phyloP scores from a whole-genome alignment of 1,284 basidiomycete species.

The Ganoderma lingzhi region DNA sequence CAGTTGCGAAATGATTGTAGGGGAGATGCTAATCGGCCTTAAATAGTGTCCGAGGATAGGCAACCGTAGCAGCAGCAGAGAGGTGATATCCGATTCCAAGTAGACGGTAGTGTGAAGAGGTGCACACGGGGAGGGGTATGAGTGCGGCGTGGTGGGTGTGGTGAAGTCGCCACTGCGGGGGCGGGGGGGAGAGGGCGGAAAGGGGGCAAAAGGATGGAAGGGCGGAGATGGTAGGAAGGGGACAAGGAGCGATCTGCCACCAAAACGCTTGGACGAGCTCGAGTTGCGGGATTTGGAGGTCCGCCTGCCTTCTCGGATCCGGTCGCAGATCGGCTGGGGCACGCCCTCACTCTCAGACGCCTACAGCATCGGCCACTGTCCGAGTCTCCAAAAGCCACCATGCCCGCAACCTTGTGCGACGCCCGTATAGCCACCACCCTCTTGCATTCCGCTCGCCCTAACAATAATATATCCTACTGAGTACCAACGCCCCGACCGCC shows the following conservation, averaged over 20 bases:
- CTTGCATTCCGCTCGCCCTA: conserved; percentile 9
- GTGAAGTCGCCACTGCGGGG: neutral
- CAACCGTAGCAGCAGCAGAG: conserved; percentile 15
- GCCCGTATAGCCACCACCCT: conserved; percentile 19
- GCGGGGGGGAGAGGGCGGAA: conserved; percentile 7
- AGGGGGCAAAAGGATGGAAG: conserved; percentile 13
- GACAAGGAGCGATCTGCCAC: conserved; percentile 33
- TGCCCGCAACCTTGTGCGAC: conserved; percentile 2
- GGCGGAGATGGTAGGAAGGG: conserved; percentile 24
- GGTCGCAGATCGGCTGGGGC: conserved; percentile 30
- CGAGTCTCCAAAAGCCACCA: neutral
- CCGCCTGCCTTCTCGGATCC: conserved; percentile 27
- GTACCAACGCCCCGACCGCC: conserved; percentile 8
- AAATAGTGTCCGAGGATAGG: conserved; percentile 1
- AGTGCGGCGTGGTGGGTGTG: neutral
- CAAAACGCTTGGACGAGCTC: conserved; percentile 25
- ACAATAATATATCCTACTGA: neutral
- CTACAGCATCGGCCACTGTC: neutral
- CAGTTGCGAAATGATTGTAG: conserved; percentile 12
- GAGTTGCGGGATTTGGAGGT: conserved; percentile 12
- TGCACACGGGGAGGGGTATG: neutral
- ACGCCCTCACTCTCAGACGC: conserved; percentile 22
- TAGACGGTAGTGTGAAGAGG: conserved; percentile 11
- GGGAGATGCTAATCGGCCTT: conserved; percentile 20
- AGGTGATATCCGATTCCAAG: conserved; percentile 11